phyloP scores from a whole-genome alignment of 306 rosid species.

The Canavalia ensiformis region DNA sequence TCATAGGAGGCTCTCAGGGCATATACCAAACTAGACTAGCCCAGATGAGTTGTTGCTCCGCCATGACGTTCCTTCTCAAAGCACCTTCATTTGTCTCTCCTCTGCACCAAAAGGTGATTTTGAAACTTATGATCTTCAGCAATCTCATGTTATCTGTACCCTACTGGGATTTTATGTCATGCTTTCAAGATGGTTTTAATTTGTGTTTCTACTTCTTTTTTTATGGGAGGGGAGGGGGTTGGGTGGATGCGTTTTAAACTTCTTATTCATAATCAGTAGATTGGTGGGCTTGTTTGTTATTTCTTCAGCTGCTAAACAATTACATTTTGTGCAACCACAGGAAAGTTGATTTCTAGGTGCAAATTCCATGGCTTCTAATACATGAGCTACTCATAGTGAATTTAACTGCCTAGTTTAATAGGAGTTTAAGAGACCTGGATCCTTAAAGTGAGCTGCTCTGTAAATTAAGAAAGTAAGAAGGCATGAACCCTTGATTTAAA shows the following conservation, averaged over 20 bases:
- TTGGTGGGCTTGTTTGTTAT: neutral
- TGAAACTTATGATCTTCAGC: neutral
- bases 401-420: too few relatives aligned
- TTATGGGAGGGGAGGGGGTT: neutral
- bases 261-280: neutral
- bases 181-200: neutral
- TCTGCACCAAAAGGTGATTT: conserved; percentile 65
- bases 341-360: neutral
- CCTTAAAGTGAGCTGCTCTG: too few relatives aligned
- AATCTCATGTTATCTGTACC: neutral
- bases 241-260: conserved; percentile 1
- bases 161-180: neutral
- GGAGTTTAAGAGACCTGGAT: too few relatives aligned
- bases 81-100: conserved; percentile 52
- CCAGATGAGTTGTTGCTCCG: conserved; percentile 45
- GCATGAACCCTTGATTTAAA: too few relatives aligned
- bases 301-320: neutral
- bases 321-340: neutral
- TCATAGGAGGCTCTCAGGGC: neutral
- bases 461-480: too few relatives aligned
- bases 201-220: neutral
- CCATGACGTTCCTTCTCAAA: conserved; percentile 77
- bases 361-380: neutral
- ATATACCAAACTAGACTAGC: neutral
- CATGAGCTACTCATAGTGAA: neutral